A percentile compares a stretch with the other conserved stretches of the same genome.
Conservation (phyloP, 176 grass and related monocot genomes). For the Thinopyrum elongatum region DNA sequence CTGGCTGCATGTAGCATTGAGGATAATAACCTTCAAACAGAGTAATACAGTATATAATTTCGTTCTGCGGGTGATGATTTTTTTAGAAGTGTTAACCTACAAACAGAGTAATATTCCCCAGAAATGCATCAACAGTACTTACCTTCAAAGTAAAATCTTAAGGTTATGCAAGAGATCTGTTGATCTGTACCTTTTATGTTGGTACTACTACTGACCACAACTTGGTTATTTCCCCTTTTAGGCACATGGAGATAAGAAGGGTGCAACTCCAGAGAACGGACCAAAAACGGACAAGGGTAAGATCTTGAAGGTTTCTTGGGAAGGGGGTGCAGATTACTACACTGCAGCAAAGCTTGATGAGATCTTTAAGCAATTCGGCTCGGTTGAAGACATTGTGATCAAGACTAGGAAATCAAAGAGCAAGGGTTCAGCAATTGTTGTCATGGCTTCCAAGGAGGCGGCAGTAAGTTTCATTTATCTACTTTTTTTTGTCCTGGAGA, state of each 20-base stretch:
- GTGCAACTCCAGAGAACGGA: slow-evolving; percentile 2
- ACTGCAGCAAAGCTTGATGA: slow-evolving; percentile 59
- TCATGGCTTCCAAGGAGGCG: slow-evolving; percentile 80
- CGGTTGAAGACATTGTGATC: slow-evolving; percentile 83
- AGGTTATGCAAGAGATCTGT: background rate
- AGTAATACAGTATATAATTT: too few relatives aligned
- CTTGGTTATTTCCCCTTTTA: slow-evolving; percentile 20
- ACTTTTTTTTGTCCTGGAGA: background rate
- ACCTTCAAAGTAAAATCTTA: background rate
- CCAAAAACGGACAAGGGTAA: slow-evolving; percentile 50
- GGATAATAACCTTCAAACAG: background rate
- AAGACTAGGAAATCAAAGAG: slow-evolving; percentile 71
- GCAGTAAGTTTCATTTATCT: slow-evolving; percentile 49
- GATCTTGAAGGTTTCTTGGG: slow-evolving; percentile 68
- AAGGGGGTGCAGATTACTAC: slow-evolving; percentile 57
- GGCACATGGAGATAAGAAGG: slow-evolving; percentile 38
- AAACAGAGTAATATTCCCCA: background rate
- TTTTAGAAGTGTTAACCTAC: too few relatives aligned
- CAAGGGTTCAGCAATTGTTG: slow-evolving; percentile 71
- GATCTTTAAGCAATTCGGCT: slow-evolving; percentile 76
- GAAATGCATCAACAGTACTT: background rate
- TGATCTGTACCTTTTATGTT: background rate
- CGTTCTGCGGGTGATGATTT: too few relatives aligned
- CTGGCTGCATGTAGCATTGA: too few relatives aligned
- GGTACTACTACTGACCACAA: background rate